These are phyloP conservation scores for Mycena rosella DNA, from an alignment of 768 basidiomycete species.

Conservation along the genomic window DNA sequence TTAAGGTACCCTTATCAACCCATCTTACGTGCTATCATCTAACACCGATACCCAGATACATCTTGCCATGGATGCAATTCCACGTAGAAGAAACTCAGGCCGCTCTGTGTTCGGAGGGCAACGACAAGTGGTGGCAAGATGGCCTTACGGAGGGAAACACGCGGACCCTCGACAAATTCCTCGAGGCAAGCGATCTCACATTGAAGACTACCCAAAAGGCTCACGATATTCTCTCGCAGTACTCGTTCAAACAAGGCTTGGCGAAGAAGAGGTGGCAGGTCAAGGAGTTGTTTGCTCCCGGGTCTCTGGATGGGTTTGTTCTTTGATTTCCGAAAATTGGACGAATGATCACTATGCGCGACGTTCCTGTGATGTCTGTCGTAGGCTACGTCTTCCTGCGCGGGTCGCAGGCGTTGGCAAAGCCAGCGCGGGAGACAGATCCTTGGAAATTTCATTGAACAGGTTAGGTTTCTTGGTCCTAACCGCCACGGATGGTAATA, in stretches of 20 bases:
- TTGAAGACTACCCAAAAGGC: neutral
- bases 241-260: conserved; percentile 34
- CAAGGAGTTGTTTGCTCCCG: conserved; percentile 34
- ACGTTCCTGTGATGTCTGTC: too few species aligned
- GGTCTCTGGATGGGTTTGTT: conserved; percentile 33
- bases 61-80: conserved; percentile 35
- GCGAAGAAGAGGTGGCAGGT: conserved; percentile 36
- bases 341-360: too few species aligned
- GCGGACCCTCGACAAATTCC: conserved; percentile 35
- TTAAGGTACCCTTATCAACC: conserved; percentile 1
- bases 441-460: too few species aligned
- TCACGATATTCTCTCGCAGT: neutral
- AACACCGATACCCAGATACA: conserved; percentile 19
- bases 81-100: conserved; percentile 38
- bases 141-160: conserved; percentile 35
- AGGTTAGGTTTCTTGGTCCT: too few species aligned
- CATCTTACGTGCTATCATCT: neutral
- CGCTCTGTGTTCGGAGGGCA: conserved; percentile 26
- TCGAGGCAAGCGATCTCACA: conserved; percentile 23
- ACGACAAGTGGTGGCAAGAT: conserved; percentile 38
- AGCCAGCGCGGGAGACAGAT: too few species aligned
- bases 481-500: too few species aligned
- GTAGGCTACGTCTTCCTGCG: too few species aligned
- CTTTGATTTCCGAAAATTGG: neutral
- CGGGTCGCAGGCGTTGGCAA: too few species aligned